Percentiles rank a stretch among this genome's conserved stretches.
These are phyloP conservation scores for Phytophthora lateralis DNA, from an alignment of 352 stramenopile species.

Conservation along the genomic window DNA sequence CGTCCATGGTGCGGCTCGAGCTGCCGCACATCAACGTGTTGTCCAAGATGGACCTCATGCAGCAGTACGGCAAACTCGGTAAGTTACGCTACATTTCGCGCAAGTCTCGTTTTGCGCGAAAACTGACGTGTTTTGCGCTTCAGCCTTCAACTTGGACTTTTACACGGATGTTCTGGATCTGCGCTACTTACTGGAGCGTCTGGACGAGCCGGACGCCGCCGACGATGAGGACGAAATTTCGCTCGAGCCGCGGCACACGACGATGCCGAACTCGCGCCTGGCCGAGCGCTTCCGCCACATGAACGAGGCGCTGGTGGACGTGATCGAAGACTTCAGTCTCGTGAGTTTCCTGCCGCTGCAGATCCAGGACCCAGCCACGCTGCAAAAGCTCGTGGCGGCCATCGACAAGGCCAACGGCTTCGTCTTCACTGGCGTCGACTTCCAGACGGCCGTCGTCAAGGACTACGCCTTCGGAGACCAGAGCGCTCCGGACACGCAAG, in stretches of 20 bases:
- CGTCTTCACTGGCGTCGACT: slow-evolving; percentile 81
- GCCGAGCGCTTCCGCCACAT: slow-evolving; percentile 72
- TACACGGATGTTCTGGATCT: slow-evolving; percentile 89
- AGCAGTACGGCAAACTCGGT: slow-evolving; percentile 90
- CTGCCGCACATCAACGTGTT: slow-evolving; percentile 99
- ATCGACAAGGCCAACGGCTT: slow-evolving; percentile 89
- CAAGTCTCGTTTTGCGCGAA: not conserved
- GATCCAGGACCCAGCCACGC: slow-evolving; percentile 73
- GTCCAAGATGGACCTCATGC: slow-evolving; percentile 98
- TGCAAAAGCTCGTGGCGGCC: slow-evolving; percentile 68
- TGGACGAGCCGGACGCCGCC: slow-evolving; percentile 70
- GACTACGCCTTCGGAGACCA: slow-evolving; percentile 77
- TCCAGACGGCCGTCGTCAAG: slow-evolving; percentile 77
- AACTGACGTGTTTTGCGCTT: slow-evolving; percentile 2
- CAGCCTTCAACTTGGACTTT: slow-evolving; percentile 89
- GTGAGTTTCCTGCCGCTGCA: slow-evolving; percentile 84
- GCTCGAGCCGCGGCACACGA: slow-evolving; percentile 37
- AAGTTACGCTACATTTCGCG: slow-evolving; percentile 8
- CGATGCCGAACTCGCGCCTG: slow-evolving; percentile 33
- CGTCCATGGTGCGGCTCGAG: slow-evolving; percentile 97
- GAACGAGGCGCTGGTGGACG: slow-evolving; percentile 85
- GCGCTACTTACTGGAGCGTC: slow-evolving; percentile 77
- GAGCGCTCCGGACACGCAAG: slow-evolving; percentile 57
- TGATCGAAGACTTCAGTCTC: slow-evolving; percentile 89
- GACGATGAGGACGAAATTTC: slow-evolving; percentile 48